Evolutionary conservation across 2,329 filamentous ascomycete genomes (phyloP), one percentile per base, ranked within the genome.

Genomic region (Ophiognomonia clavigignenti-juglandacearum): DNA sequence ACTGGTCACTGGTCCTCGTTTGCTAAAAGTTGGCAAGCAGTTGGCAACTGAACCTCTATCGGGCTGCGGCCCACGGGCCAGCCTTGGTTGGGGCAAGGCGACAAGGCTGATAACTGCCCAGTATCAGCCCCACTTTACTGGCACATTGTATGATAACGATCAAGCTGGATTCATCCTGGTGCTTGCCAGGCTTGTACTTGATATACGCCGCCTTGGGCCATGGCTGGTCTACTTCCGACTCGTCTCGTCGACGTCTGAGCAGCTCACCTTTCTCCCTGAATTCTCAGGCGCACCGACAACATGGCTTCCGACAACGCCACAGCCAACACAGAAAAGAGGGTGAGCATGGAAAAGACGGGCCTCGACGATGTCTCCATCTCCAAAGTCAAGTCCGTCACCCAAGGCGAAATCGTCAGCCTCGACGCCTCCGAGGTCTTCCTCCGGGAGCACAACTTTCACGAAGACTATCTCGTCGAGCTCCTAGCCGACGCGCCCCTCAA

Each of bases 401-500:
- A 23, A 3, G 51, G 51, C 19, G 49, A 53, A 8, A 31, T 49
- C 11, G 37, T 47, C 41, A 19, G 27, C 18, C 49, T 53, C 32
- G 51, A 53, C 19, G 51, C 42, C 26, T 39, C 49, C 22, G 51
- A 53, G 24, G 38, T 53, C 22, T 53, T 53, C 6, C 51, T 53
- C 43, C 26, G 49, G 18, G 51, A 53, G 16, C 46, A 53, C 27
- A 47, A 48, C 31, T 51, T 44, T 13, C 38, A 38, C 27, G 44
- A 53, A 8, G 52, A 50, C 9, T 51, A 51, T 20, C 44, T 54
- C 7, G 36, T 41, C 18, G 64, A 66, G 19, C 60, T 78, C 13
- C 60, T 78, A 4, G 57, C 64, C 31, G 74, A 79, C 51, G 56
- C 64, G 19, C 52, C 52, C 10, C 44, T 49, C 29, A 55, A 57